Base-by-base conservation (phyloP, 495 filamentous ascomycete species). In the Aspergillus sparsus region DNA sequence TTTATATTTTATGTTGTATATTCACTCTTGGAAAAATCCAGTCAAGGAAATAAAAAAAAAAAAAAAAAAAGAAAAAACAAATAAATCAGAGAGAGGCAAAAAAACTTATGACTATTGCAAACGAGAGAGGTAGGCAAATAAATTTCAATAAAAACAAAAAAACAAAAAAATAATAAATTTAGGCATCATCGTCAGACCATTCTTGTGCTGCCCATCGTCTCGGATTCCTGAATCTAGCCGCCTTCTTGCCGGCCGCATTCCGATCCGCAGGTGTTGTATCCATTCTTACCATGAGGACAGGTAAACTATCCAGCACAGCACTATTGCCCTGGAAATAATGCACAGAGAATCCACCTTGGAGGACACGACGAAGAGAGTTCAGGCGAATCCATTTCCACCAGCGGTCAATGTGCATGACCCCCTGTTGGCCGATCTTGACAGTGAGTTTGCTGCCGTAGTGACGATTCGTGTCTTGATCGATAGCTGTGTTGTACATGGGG, bases 341-440 rank as follows among this genome's bases (percentile, higher is more conserved):
- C 39, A 81, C 82, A 18, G 87, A 73, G 52, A 97, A 92, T 0
- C 93, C 93, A 12, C 89, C 87, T 60, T 89, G 87, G 42, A 97
- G 74, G 9, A 93, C 70, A n/a, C 87, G 79, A 68, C 89, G 87
- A 36, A 98, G 78, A 44, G 86, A 83, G 58, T 91, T 85, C 49
- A 95, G 72, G 27, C 92, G 82, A 63, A 89, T 81, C 62, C 93
- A 82, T 64, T 96, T 93, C 82, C 90, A 94, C 93, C 93, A 98
- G 41, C 83, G 86, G 66, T 97, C 90, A 55, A 98, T 92, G 58
- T 82, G 82, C 80, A 97, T 85, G 41, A 85, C 79, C 6, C 88
- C 85, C 58, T 84, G 83, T 31, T 83, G 82, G 58, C 90, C 85
- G 36, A 97, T 85, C 58, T 86, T 85, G 37, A 97, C 83, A 12